Percentiles rank a stretch among this genome's conserved stretches.
These are phyloP conservation scores for Talaromyces adpressus DNA, from an alignment of 495 filamentous ascomycete species.

Conservation along the genomic window DNA sequence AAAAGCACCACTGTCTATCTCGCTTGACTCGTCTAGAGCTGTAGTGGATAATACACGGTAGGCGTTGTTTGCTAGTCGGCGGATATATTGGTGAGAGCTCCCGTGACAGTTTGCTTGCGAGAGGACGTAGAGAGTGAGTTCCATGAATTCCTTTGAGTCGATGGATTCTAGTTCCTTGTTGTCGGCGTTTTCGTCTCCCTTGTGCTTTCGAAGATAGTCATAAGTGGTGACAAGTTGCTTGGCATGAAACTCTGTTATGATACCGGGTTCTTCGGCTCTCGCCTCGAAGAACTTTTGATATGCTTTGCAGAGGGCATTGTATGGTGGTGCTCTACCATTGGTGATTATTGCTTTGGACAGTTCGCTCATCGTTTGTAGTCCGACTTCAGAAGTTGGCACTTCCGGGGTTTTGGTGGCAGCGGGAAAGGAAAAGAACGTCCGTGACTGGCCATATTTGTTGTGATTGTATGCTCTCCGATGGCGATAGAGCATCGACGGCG, in stretches of 20 bases:
- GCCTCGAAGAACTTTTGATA: constrained; percentile 57
- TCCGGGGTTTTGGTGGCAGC: constrained; percentile 9
- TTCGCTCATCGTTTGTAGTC: constrained; percentile 38
- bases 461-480: not conserved
- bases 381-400: constrained; percentile 29
- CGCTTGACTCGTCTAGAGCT: constrained; percentile 28
- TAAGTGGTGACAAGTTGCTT: constrained; percentile 49
- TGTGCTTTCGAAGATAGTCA: constrained; percentile 43
- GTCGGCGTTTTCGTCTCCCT: constrained; percentile 27
- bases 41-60: constrained; percentile 45
- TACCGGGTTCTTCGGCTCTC: constrained; percentile 37
- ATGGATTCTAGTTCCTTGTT: constrained; percentile 26
- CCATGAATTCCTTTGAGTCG: constrained; percentile 45
- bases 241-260: constrained; percentile 62
- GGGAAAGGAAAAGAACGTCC: constrained; percentile 31
- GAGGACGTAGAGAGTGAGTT: constrained; percentile 33
- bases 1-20: constrained; percentile 35
- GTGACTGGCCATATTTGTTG: constrained; percentile 12
- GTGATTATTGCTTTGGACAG: constrained; percentile 26
- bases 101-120: constrained; percentile 29
- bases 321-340: constrained; percentile 47
- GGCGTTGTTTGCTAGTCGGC: constrained; percentile 48
- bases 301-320: constrained; percentile 52
- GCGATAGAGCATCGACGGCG: not conserved
- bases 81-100: constrained; percentile 24